Evolutionary conservation across 768 basidiomycete species (phyloP).

Genomic region (Xerocomus potaroensis): DNA sequence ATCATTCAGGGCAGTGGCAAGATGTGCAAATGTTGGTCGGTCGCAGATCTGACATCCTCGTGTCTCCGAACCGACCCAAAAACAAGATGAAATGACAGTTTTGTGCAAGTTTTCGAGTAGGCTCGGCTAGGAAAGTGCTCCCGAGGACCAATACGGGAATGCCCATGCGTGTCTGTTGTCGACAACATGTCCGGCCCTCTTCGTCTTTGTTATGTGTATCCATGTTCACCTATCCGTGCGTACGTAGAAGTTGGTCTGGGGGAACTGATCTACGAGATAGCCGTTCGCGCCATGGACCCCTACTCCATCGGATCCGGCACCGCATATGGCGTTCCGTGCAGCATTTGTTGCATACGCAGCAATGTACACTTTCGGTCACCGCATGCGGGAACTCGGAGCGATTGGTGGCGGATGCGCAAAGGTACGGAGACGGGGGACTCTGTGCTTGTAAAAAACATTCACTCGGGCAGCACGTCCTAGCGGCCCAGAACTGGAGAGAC

Average conservation of each 20-base stretch:
- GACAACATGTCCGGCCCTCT: background rate
- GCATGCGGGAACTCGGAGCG: background rate
- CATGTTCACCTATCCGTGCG: no score
- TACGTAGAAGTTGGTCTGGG: no score
- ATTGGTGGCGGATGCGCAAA: background rate
- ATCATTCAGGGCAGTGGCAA: background rate
- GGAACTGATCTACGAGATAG: no score
- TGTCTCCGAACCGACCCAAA: background rate
- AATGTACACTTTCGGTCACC: background rate
- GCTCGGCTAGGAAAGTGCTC: background rate
- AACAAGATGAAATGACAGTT: background rate
- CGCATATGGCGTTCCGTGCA: background rate
- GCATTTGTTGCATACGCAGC: background rate
- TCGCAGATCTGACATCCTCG: background rate
- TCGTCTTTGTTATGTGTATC: background rate
- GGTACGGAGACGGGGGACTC: background rate
- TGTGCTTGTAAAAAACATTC: background rate
- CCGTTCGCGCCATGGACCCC: no score
- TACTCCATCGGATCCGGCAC: no score
- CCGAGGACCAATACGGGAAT: background rate
- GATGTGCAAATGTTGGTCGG: background rate
- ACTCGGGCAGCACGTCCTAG: background rate
- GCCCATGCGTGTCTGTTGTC: background rate
- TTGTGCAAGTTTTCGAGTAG: background rate
- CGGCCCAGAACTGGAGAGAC: no score